Base-by-base conservation (phyloP, 2,329 filamentous ascomycete genomes). In the Calonectria fujianensis region DNA sequence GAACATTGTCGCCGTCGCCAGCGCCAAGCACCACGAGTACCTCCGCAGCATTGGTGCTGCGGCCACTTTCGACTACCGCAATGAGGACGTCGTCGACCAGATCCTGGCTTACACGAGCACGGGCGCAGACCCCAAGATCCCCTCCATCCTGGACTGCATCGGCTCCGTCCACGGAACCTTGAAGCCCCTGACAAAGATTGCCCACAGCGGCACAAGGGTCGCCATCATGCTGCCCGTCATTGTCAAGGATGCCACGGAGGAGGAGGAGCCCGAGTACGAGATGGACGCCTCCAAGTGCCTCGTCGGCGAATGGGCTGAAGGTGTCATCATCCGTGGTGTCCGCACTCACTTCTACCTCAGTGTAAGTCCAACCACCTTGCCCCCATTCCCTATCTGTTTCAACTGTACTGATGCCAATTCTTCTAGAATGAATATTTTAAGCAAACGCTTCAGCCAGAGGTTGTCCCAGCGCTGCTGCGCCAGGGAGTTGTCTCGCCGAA, bases 181-280 rank as follows among this genome's bases (percentile, higher is more conserved):
- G 8, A 78, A 79, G 39, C 90, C 88, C 3, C 83, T 93, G 41
- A 85, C 87, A 7, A 86, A 86, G 76, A 84, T 93, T 31, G 90
- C 89, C 0, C 82, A 86, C 73, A 80, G 69, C 1, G 90, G 90
- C 0, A 83, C 86, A 5, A 90, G 83, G 31, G 90, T 93, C 0
- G 92, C 91, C 0, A 83, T 93, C 20, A 87, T 93, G 83, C 82
- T 94, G 8, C 92, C 92, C 0, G 88, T 93, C 20, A 90, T 93
- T 72, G 76, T 91, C 57, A 86, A 83, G 54, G 89, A 92, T 74
- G 87, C 91, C 0, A 87, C 84, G 0, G 85, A 87, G 6, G 84
- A 84, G 0, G 83, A 86, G 24, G 84, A 82, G 73, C 91, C 91
- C 0, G 85, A 88, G 75, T 93, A 91, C 70, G 85, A 85, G 45